Evolutionary conservation across 73 alveolate species (phyloP).

Genomic region (Paraurostyla sp.): DNA sequence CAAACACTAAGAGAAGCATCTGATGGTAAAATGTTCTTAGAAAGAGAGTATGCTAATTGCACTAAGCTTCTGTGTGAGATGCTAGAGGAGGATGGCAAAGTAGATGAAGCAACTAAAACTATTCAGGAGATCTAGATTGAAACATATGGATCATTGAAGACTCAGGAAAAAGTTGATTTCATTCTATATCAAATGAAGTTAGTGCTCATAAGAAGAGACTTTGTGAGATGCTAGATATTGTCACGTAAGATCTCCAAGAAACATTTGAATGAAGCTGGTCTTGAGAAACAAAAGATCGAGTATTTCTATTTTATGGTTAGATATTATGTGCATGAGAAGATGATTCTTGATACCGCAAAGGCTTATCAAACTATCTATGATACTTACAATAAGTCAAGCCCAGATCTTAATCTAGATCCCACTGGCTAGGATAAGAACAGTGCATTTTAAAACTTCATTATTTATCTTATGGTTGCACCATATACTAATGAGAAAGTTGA

Average conservation of each 20-base stretch:
- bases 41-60: constrained; percentile 89
- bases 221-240: constrained; percentile 85
- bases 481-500: constrained; percentile 79
- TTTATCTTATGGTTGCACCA: constrained; percentile 76
- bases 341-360: constrained; percentile 86
- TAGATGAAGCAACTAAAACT: constrained; percentile 91
- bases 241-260: constrained; percentile 87
- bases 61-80: constrained; percentile 80
- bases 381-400: constrained; percentile 68
- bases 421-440: constrained; percentile 50
- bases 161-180: constrained; percentile 91
- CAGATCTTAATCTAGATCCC: constrained; percentile 65
- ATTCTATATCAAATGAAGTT: constrained; percentile 91
- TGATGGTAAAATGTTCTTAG: constrained; percentile 91
- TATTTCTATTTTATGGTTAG: constrained; percentile 84
- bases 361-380: constrained; percentile 83
- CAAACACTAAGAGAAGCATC: constrained; percentile 80
- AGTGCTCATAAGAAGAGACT: constrained; percentile 88
- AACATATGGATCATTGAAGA: constrained; percentile 96
- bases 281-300: constrained; percentile 87
- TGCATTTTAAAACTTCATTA: constrained; percentile 73
- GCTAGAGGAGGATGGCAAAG: constrained; percentile 85
- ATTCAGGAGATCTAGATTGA: constrained; percentile 96
- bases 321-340: constrained; percentile 91
- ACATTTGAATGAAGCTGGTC: constrained; percentile 85